phyloP scores from a whole-genome alignment of 169 alveolate genomes.

The Eimeria tenella region DNA sequence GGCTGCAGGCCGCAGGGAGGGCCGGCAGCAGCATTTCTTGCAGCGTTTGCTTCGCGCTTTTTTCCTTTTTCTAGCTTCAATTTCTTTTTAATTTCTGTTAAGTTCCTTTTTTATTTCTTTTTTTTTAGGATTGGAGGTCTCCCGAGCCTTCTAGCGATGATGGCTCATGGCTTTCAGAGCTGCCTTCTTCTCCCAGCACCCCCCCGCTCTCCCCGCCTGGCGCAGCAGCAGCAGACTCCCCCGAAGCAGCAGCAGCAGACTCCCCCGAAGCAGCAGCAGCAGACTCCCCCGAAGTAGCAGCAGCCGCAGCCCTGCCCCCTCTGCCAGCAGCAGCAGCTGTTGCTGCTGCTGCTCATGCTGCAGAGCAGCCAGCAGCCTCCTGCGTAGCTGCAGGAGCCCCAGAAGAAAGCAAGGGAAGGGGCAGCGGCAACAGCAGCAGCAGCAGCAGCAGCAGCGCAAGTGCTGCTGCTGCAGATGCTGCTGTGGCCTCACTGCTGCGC shows the following conservation, averaged over 20 bases:
- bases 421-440: background rate
- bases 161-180: constrained; percentile 18
- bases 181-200: constrained; percentile 29
- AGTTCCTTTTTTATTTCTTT: too few species aligned
- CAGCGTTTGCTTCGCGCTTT: background rate
- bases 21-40: too few species aligned
- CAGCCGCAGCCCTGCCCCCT: background rate
- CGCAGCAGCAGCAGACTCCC: background rate
- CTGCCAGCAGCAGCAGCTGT: background rate
- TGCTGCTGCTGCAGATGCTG: constrained; percentile 16
- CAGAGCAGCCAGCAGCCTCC: background rate
- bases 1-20: too few species aligned
- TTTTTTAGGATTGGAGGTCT: background rate
- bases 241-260: constrained; percentile 1
- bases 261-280: background rate
- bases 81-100: background rate
- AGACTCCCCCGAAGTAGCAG: background rate
- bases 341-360: background rate
- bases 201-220: background rate
- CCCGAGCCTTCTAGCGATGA: constrained; percentile 51
- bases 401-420: background rate
- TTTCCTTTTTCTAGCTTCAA: background rate
- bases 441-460: background rate
- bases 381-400: background rate
- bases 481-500: background rate